A percentile compares a stretch with the other conserved stretches of the same genome.
Evolutionary conservation across 2,329 filamentous ascomycete genomes (phyloP).

Genomic region (Emericellopsis atlantica): DNA sequence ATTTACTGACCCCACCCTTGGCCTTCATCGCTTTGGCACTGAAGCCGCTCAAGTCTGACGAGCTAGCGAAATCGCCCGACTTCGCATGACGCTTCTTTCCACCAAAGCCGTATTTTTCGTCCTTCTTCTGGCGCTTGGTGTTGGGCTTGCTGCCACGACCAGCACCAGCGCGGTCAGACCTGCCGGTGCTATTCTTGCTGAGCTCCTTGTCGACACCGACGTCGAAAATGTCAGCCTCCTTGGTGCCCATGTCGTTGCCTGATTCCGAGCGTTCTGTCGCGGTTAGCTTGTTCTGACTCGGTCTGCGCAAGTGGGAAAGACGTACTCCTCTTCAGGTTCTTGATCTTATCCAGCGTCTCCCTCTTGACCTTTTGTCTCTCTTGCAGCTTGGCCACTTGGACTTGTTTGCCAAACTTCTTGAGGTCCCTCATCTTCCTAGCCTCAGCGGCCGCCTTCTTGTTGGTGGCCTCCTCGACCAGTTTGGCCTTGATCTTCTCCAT

Average conservation of each 20-base stretch:
- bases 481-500: slow-evolving; percentile 96
- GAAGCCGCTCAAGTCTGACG: slow-evolving; percentile 69
- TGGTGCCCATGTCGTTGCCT: slow-evolving; percentile 45
- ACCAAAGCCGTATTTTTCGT: slow-evolving; percentile 88
- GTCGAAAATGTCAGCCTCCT: slow-evolving; percentile 84
- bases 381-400: slow-evolving; percentile 91
- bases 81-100: slow-evolving; percentile 90
- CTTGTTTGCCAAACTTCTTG: slow-evolving; percentile 99
- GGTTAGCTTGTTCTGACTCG: slow-evolving; percentile 7
- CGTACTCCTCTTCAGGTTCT: slow-evolving; percentile 83
- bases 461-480: slow-evolving; percentile 79
- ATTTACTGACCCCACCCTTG: slow-evolving; percentile 22
- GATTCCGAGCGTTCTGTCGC: slow-evolving; percentile 71
- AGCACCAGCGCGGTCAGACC: slow-evolving; percentile 18
- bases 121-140: slow-evolving; percentile 80
- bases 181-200: slow-evolving; percentile 13
- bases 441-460: slow-evolving; percentile 85
- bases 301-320: background rate
- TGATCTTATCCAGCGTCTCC: slow-evolving; percentile 91
- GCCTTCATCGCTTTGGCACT: slow-evolving; percentile 76
- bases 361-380: slow-evolving; percentile 87
- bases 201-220: slow-evolving; percentile 66
- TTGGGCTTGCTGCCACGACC: slow-evolving; percentile 28
- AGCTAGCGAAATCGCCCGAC: slow-evolving; percentile 78
- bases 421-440: slow-evolving; percentile 85